Evolutionary conservation across 768 basidiomycete species (phyloP).

Genomic region (Mrakia hoshinonis): DNA sequence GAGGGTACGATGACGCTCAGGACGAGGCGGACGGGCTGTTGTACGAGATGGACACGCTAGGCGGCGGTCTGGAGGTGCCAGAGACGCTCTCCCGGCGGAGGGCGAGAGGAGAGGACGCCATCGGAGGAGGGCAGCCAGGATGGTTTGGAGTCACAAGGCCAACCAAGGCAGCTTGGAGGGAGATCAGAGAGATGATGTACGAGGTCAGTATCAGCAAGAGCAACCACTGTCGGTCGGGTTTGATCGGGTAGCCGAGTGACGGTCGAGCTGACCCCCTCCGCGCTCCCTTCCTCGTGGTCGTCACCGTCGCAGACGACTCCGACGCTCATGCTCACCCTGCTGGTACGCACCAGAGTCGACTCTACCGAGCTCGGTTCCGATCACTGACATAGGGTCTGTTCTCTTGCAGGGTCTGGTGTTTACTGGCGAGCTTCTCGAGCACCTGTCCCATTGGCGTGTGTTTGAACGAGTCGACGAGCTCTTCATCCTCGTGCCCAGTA

Average conservation of each 20-base stretch:
- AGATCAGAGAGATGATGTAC: slow-evolving; percentile 34
- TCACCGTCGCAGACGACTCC: slow-evolving; percentile 59
- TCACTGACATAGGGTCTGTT: not conserved
- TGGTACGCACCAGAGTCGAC: slow-evolving; percentile 35
- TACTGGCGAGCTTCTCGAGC: slow-evolving; percentile 81
- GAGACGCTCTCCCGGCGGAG: not conserved
- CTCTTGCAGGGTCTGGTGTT: slow-evolving; percentile 57
- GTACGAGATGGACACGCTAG: slow-evolving; percentile 27
- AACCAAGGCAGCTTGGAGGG: slow-evolving; percentile 21
- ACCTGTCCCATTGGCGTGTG: slow-evolving; percentile 83
- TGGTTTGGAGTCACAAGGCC: slow-evolving; percentile 16
- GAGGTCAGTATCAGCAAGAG: slow-evolving; percentile 34
- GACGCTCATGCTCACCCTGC: slow-evolving; percentile 69
- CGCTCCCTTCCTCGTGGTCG: not conserved
- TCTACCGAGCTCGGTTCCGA: not conserved
- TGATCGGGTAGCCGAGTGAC: not conserved
- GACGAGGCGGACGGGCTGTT: slow-evolving; percentile 17
- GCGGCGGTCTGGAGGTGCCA: not conserved
- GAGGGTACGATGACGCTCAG: slow-evolving; percentile 4
- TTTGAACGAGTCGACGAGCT: slow-evolving; percentile 87
- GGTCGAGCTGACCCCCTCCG: slow-evolving; percentile 33
- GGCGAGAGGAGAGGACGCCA: slow-evolving; percentile 16
- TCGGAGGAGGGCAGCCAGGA: slow-evolving; percentile 8
- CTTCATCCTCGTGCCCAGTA: slow-evolving; percentile 89
- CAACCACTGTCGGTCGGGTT: not conserved